Evolutionary conservation across 176 grass and related monocot species (phyloP).

Genomic region (Miscanthus lutarioriparius): DNA sequence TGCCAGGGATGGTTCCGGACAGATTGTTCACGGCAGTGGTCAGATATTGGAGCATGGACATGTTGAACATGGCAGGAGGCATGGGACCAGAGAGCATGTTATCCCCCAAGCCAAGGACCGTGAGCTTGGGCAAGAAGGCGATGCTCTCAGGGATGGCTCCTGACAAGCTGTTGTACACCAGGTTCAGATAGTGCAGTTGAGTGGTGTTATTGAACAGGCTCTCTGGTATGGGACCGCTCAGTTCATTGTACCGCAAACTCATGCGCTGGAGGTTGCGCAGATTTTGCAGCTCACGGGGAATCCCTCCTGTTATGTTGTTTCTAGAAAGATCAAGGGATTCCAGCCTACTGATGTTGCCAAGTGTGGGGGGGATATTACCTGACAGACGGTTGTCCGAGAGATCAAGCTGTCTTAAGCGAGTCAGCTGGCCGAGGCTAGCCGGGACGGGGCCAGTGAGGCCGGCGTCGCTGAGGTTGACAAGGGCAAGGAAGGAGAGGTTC

Average conservation of each 20-base stretch:
- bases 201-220: not conserved
- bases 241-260: not conserved
- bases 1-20: not conserved
- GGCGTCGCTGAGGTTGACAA: constrained; percentile 26
- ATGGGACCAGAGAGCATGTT: not conserved
- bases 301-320: not conserved
- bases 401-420: not conserved
- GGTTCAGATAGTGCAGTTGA: not conserved
- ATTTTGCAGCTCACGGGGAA: not conserved
- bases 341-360: constrained; percentile 2
- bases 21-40: not conserved
- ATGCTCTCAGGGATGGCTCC: not conserved
- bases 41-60: not conserved
- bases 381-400: constrained; percentile 10
- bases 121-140: not conserved
- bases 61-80: not conserved
- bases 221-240: not conserved
- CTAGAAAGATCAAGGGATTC: not conserved
- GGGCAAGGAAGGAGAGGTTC: constrained; percentile 39
- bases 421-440: not conserved
- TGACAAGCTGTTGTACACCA: not conserved
- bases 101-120: not conserved
- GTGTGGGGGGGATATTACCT: not conserved
- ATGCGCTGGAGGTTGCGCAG: not conserved
- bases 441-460: constrained; percentile 19